These are phyloP conservation scores for Candida yuanshanica DNA, from an alignment of 805 yeast genomes.

Conservation along the genomic window DNA sequence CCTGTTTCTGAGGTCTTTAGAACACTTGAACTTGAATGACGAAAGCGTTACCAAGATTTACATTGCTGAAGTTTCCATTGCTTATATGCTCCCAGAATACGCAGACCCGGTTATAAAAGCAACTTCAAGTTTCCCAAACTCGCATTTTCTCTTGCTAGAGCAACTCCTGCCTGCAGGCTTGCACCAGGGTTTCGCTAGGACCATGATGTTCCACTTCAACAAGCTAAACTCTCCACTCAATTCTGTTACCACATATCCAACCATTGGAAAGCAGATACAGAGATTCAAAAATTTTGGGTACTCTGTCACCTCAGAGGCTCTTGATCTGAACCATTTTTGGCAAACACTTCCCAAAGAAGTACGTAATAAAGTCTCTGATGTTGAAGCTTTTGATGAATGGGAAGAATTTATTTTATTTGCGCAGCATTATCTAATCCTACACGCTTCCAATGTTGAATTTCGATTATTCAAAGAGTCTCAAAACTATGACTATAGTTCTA, in stretches of 20 bases:
- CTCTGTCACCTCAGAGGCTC: constrained; percentile 38
- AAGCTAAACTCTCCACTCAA: constrained; percentile 63
- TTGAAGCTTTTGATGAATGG: constrained; percentile 79
- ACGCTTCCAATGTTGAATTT: constrained; percentile 43
- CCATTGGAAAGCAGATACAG: constrained; percentile 38
- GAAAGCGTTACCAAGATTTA: constrained; percentile 45
- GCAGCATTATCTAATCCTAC: constrained; percentile 67
- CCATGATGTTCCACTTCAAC: constrained; percentile 68
- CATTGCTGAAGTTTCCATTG: constrained; percentile 78
- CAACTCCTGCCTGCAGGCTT: constrained; percentile 64
- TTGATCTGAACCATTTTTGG: constrained; percentile 60
- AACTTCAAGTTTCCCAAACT: constrained; percentile 35
- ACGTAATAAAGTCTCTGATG: constrained; percentile 35
- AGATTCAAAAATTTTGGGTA: constrained; percentile 48
- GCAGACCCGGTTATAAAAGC: constrained; percentile 59
- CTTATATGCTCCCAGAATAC: constrained; percentile 64
- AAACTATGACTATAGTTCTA: background rate
- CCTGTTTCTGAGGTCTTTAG: constrained; percentile 28
- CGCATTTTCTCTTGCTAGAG: constrained; percentile 64
- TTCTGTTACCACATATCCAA: constrained; percentile 55
- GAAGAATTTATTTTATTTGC: constrained; percentile 74
- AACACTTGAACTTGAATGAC: constrained; percentile 15
- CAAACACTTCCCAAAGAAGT: constrained; percentile 32
- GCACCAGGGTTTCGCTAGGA: constrained; percentile 61
- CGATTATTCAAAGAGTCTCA: constrained; percentile 1